These are phyloP conservation scores for Buxus sempervirens DNA, from an alignment of 164 flowering plant species.

Conservation along the genomic window DNA sequence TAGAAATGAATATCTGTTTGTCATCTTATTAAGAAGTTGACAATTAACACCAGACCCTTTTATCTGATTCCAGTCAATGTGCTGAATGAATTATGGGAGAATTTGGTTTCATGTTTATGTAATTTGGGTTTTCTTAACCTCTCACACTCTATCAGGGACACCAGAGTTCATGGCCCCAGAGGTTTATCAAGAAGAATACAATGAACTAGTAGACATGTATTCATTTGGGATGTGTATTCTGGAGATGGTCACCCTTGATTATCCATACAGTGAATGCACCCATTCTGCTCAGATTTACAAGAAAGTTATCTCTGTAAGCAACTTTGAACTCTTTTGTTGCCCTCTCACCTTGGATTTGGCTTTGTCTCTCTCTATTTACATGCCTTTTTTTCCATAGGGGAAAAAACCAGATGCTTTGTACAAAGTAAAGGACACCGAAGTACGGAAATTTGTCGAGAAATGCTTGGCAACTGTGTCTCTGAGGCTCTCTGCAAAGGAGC, in stretches of 20 bases:
- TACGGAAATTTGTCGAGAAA: conserved; percentile 79
- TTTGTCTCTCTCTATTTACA: not conserved
- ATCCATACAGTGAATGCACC: conserved; percentile 97
- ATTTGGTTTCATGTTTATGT: not conserved
- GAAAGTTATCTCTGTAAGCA: conserved; percentile 88
- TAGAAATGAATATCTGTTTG: not conserved
- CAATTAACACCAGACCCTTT: not conserved
- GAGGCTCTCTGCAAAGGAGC: conserved; percentile 83
- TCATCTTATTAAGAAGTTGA: too few species aligned
- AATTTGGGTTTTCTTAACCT: not conserved
- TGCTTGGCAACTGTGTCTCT: conserved; percentile 73
- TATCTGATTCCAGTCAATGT: not conserved
- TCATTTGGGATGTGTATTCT: conserved; percentile 96
- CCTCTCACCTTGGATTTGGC: not conserved
- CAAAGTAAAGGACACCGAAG: conserved; percentile 81
- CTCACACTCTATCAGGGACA: conserved; percentile 51
- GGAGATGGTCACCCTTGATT: conserved; percentile 95
- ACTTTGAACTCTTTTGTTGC: conserved; percentile 1
- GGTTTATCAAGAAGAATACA: conserved; percentile 91
- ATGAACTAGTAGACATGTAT: conserved; percentile 94
- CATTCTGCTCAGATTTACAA: conserved; percentile 95
- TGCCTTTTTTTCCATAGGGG: conserved; percentile 44
- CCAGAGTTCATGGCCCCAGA: conserved; percentile 99
- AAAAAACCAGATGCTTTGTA: conserved; percentile 78
- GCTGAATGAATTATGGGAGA: not conserved